Evolutionary conservation across 129 eudicot genomes (phyloP).

Genomic region (Silybum marianum): DNA sequence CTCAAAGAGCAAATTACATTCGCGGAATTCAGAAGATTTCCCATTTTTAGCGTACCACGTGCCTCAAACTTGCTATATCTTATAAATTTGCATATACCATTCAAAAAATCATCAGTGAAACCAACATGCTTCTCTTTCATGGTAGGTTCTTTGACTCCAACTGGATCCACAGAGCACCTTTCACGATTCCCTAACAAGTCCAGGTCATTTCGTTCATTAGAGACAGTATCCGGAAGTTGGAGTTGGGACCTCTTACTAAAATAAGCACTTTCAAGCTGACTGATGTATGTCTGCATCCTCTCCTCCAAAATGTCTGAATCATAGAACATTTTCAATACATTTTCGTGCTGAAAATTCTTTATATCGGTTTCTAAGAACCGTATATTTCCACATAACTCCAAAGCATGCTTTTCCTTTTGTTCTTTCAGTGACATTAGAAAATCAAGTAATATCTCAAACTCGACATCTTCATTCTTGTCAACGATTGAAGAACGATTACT

Average conservation of each 20-base stretch:
- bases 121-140: constrained; percentile 22
- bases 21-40: constrained; percentile 35
- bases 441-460: constrained; percentile 50
- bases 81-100: constrained; percentile 58
- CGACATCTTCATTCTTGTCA: constrained; percentile 38
- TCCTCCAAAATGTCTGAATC: constrained; percentile 15
- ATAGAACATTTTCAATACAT: not conserved
- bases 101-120: constrained; percentile 38
- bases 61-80: constrained; percentile 50
- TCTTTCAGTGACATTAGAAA: constrained; percentile 51
- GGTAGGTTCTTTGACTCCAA: not conserved
- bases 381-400: constrained; percentile 38
- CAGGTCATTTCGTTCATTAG: constrained; percentile 29
- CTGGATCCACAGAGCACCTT: not conserved
- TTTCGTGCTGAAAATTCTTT: constrained; percentile 38
- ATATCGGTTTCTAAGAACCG: constrained; percentile 52
- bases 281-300: constrained; percentile 35
- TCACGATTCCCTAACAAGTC: constrained; percentile 40
- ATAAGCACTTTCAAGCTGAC: constrained; percentile 63
- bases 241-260: constrained; percentile 41
- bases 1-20: constrained; percentile 60
- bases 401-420: constrained; percentile 47
- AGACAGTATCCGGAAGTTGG: constrained; percentile 12
- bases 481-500: constrained; percentile 11
- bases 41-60: constrained; percentile 38